Base-by-base conservation (phyloP, 352 stramenopile species). In the Globisporangium megalacanthum region DNA sequence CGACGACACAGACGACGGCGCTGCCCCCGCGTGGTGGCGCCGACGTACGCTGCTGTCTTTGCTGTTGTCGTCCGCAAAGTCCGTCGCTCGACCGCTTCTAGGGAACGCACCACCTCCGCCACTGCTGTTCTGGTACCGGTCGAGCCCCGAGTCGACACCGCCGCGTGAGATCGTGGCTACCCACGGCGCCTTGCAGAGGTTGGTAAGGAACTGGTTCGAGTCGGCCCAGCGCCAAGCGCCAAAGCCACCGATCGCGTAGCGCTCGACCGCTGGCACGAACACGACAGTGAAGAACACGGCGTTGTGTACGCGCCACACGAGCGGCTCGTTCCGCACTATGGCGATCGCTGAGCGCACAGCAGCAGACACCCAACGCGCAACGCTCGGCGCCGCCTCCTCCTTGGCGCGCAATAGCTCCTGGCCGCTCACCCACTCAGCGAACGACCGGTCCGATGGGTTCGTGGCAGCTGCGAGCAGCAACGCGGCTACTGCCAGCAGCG, bases 171-270 rank as follows among this genome's bases (percentile, higher is more conserved):
- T 42, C 22, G 70, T 75, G 9, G 56, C 39, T 20, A 91, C 56
- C 75, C 75, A 88, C 13, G 73, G 61, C 1, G 74, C 64, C 41
- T 67, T 69, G 56, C 77, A 89, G 15, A 91, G 52, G 37, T 61
- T 60, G 6, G 69, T 69, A 36, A 91, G 50, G 19, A 58, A 61
- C 15, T 72, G 63, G 35, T 69, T 69, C 41, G 73, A 65, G 62
- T 92, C 83, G 15, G 72, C 82, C 83, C 83, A 93, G 56, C 76
- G 75, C 83, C 83, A 93, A 8, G 70, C 64, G 20, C 81, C 81
- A 42, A 88, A 79, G 52, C 74, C 62, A 13, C 83, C 83, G 37
- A 93, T 69, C 10, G 83, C 83, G 48, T 86, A 77, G 19, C 79
- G 72, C 37, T 93, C 72, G 56, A 80, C 62, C 15, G 74, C 66